A percentile compares a stretch with the other conserved stretches of the same genome.
Evolutionary conservation across 2,329 filamentous ascomycete genomes (phyloP).

Genomic region (Metarhizium humberi): DNA sequence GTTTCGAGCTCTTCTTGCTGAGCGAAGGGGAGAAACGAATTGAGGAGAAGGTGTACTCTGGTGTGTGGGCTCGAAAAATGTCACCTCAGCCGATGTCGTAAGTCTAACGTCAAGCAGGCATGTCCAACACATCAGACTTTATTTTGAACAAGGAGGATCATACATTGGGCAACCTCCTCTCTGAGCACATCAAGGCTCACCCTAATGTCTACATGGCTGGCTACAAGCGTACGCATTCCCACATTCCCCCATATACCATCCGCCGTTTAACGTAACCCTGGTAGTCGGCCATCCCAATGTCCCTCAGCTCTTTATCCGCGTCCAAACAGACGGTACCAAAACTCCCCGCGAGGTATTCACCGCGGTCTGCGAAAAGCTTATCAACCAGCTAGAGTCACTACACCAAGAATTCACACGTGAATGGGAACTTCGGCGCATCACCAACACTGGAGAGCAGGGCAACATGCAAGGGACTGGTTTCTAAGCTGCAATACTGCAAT

Average conservation of each 20-base stretch:
- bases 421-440: slow-evolving; percentile 82
- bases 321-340: slow-evolving; percentile 84
- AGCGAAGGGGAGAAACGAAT: slow-evolving; percentile 88
- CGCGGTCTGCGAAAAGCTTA: slow-evolving; percentile 70
- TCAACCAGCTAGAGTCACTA: slow-evolving; percentile 70
- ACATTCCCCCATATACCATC: slow-evolving; percentile 21
- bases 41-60: slow-evolving; percentile 77
- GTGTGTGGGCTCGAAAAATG: slow-evolving; percentile 41
- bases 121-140: slow-evolving; percentile 93
- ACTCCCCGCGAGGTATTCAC: slow-evolving; percentile 85
- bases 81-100: neutral
- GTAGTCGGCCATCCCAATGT: slow-evolving; percentile 52
- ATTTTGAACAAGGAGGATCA: slow-evolving; percentile 95
- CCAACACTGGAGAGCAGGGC: slow-evolving; percentile 52
- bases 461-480: slow-evolving; percentile 29
- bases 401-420: slow-evolving; percentile 88
- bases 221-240: slow-evolving; percentile 63
- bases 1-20: slow-evolving; percentile 90
- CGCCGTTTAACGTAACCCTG: neutral
- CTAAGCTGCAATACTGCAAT: slow-evolving; percentile 8
- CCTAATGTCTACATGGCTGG: slow-evolving; percentile 81
- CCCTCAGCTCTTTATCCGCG: slow-evolving; percentile 57
- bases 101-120: slow-evolving; percentile 36
- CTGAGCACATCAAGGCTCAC: slow-evolving; percentile 75
- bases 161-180: slow-evolving; percentile 84